These are phyloP conservation scores for Amylocarpus encephaloides DNA, from an alignment of 2,329 filamentous ascomycete species.

Conservation along the genomic window DNA sequence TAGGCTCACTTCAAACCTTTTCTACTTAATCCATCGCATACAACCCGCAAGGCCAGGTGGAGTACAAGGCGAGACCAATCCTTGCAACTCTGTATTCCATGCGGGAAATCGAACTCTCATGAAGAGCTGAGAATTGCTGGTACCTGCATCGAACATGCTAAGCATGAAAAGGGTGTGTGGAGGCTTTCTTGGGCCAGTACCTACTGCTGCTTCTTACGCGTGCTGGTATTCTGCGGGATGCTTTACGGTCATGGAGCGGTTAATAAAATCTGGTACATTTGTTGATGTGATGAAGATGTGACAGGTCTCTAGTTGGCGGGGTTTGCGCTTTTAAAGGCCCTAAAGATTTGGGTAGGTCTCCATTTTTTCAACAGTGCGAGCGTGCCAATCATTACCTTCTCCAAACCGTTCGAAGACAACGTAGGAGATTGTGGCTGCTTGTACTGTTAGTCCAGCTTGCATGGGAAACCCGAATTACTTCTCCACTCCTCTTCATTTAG, in stretches of 20 bases:
- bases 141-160: slow-evolving; percentile 19
- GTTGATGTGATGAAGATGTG: background rate
- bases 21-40: background rate
- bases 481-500: no score
- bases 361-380: no score
- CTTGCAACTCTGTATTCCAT: slow-evolving; percentile 72
- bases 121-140: slow-evolving; percentile 14
- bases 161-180: slow-evolving; percentile 17
- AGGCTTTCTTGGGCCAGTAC: slow-evolving; percentile 16
- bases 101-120: slow-evolving; percentile 49
- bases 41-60: slow-evolving; percentile 64
- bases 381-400: no score
- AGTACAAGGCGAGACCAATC: slow-evolving; percentile 70
- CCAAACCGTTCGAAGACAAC: no score
- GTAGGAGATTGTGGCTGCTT: no score
- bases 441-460: no score
- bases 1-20: background rate
- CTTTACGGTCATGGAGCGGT: slow-evolving; percentile 8
- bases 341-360: no score
- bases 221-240: background rate
- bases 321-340: background rate
- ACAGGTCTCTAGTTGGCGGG: background rate
- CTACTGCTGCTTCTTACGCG: slow-evolving; percentile 11
- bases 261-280: slow-evolving; percentile 19
- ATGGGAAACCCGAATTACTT: no score